Evolutionary conservation across 129 eudicot species (phyloP), one percentile per base, ranked within the genome.

Genomic region (Helianthus tuberosus): DNA sequence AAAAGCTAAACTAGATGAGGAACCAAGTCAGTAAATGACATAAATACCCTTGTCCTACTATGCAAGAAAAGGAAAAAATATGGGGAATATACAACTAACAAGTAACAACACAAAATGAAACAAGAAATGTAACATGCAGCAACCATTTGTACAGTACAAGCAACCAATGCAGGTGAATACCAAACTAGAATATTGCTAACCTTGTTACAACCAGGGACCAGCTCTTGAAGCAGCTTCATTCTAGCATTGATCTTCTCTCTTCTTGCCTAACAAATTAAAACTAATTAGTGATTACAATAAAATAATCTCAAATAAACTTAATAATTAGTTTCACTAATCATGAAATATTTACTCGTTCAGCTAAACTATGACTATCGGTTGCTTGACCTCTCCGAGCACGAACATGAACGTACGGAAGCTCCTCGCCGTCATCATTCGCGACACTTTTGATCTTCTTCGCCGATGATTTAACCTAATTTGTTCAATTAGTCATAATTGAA

Each of bases 171-270:
- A 71, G 41, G 58, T n/a, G 68, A 44, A 29, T 35, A 54, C 68
- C 10, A 23, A 14, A 51, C 52, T 57, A 48, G 61, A 71, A 51
- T 15, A 46, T 67, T 49, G 63, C 86, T 74, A 50, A 92, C 99
- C 99, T 91, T 94, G 75, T 83, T 89, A 72, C 99, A 94, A 6
- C 99, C 99, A 41, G 99, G 99, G 84, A 94, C 99, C 87, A 94
- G 86, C 69, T 94, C 99, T 75, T 94, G 99, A 71, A 94, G 84
- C 20, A 94, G 85, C 85, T 94, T 94, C 99, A 94, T 94, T 77
- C 99, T 85, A 43, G 94, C 97, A 86, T 94, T 94, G 3, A 94
- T 94, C 84, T 94, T 94, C 94, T 94, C 99, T 82, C 99, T 94
- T 80, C 99, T 88, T 50, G 99, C 99, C 99, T 94, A 76, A 12